Conservation (phyloP, 192 early-diverging fungal species). For the Umbelopsis sp. region DNA sequence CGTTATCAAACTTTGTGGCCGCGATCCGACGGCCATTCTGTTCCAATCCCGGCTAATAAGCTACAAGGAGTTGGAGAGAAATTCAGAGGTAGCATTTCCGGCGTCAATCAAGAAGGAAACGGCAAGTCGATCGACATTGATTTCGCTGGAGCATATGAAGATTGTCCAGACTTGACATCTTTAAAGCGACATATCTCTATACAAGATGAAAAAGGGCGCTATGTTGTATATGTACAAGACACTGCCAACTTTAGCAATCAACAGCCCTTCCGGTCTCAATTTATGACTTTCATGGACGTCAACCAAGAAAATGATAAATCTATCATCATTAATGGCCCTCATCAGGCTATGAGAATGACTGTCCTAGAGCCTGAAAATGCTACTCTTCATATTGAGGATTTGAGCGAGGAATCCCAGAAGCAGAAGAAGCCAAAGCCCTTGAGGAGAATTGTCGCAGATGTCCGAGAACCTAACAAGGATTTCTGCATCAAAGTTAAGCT, state of each 20-base stretch:
- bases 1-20: background rate
- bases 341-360: background rate
- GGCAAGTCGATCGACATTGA: background rate
- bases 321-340: background rate
- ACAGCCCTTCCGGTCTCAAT: background rate
- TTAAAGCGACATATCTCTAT: background rate
- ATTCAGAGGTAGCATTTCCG: background rate
- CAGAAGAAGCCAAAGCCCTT: slow-evolving; percentile 1
- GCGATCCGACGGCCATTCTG: background rate
- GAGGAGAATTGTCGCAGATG: background rate
- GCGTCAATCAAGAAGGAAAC: background rate
- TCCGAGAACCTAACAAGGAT: background rate
- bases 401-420: background rate
- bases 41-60: background rate
- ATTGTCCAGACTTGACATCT: background rate
- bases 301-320: background rate
- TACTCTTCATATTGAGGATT: background rate
- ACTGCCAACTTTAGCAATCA: background rate
- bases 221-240: background rate
- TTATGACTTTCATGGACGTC: background rate
- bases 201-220: background rate
- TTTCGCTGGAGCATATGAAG: background rate
- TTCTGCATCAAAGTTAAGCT: background rate
- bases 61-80: background rate
- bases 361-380: background rate